Evolutionary conservation across 1,284 basidiomycete species (phyloP), one percentile per base, ranked within the genome.

Genomic region (Coniferiporia sulphurascens): DNA sequence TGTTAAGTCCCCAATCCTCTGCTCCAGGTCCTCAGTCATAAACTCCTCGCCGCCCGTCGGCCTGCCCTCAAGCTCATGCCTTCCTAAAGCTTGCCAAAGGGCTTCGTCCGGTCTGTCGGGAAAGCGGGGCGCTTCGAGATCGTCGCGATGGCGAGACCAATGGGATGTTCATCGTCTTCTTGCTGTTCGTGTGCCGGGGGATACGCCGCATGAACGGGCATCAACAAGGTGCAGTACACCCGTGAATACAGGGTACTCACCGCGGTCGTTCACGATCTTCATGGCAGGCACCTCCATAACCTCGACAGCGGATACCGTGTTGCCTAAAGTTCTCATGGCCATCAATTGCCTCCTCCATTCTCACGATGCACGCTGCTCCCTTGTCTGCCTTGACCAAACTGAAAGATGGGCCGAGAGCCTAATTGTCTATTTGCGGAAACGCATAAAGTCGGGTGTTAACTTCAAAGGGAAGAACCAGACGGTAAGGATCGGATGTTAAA

Each of bases 241-340:
- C 76, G 94, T 85, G 0, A 91, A 86, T 49, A 91, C 90, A 2
- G 88, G 89, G 71, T 81, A 95, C 70, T 95, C 93, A 58, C 94
- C 94, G 21, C 94, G 88, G 61, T 89, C 41, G 76, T 48, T 95
- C n/a, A 97, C 80, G 64, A 95, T 93, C 69, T 89, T 76, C 49
- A 95, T 86, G 12, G 92, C 94, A 1, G 91, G 89, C 6, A 56
- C 2, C 27, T 38, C 73, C 27, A 74, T 73, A 7, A 43, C 41
- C 41, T 12, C 41, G 41, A 2, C 2, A 3, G 7, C 41, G 12
- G 41, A 13, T n/a, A n/a, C n/a, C n/a, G n/a, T 3, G 12, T n/a
- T n/a, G 12, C 10, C 12, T 2, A 7, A 12, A 2, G 41, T 7
- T 2, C 50, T 82, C 83, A 59, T 87, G 86, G 1, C 77, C 73